A percentile compares a stretch with the other conserved stretches of the same genome.
These are phyloP conservation scores for Rhizopogon salebrosus DNA, from an alignment of 768 basidiomycete species.

Conservation along the genomic window DNA sequence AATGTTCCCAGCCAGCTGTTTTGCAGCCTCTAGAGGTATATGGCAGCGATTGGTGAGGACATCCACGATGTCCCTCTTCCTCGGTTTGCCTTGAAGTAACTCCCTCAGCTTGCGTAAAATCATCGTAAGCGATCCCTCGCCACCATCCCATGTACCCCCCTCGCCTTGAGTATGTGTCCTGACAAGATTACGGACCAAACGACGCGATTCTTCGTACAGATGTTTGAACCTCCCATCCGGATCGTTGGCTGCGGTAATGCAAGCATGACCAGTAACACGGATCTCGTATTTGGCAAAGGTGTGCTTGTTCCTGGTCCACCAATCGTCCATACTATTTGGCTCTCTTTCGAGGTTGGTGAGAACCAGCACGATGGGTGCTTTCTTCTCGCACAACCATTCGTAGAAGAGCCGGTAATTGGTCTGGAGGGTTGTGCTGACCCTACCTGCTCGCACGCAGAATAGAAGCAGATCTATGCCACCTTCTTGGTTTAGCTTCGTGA, in stretches of 20 bases:
- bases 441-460: conserved; percentile 34
- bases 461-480: conserved; percentile 38
- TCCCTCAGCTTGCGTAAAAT: no score
- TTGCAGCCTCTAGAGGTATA: no score
- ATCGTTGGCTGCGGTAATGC: conserved; percentile 19
- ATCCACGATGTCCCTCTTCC: no score
- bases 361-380: conserved; percentile 35
- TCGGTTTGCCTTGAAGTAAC: no score
- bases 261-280: conserved; percentile 25
- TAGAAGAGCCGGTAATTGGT: conserved; percentile 37
- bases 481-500: conserved; percentile 20
- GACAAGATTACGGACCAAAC: no score
- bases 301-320: conserved; percentile 26
- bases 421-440: conserved; percentile 30
- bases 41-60: no score
- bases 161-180: no score
- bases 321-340: conserved; percentile 25
- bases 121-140: no score
- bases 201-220: conserved; percentile 15
- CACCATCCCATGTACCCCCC: no score
- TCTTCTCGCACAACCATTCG: conserved; percentile 31
- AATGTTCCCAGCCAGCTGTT: no score
- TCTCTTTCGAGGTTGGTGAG: conserved; percentile 37
- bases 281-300: conserved; percentile 20
- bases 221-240: conserved; percentile 15